Base-by-base conservation (phyloP, 176 grass and related monocot genomes). In the Hsuehochloa calcarea region DNA sequence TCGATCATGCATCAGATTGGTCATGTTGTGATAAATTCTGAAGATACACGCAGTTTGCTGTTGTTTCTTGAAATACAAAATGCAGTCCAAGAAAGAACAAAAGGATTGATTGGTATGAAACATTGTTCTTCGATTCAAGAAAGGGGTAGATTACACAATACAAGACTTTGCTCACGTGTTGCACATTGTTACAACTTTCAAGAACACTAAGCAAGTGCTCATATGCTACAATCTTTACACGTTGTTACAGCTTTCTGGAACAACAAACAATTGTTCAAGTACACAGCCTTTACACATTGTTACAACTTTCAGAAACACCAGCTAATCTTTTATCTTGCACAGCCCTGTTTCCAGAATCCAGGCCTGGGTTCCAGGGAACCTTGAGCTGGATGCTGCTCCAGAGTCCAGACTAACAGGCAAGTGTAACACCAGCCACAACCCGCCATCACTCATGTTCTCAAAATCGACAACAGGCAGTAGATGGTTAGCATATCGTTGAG, bases 231-330 rank as follows among this genome's bases (percentile, higher is more conserved):
- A 1, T 69, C 17, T 89, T 79, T 25, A 77, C 78, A 70, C 3
- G 75, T 17, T 5, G 75, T 75, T 65, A 29, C 34, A 56, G 27
- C 22, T 55, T 78, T 50, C 81, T 44, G 40, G 55, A 61, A 44
- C 75, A 72, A 46, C 31, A 72, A 51, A 13, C 6, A 86, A 60
- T 29, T 40, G 44, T 49, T 72, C 31, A 38, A 41, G 70, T 46
- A 29, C 67, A 44, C 66, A 84, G 22, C 23, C 20, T 87, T 75
- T 75, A 82, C 71, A 82, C 52, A 6, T 61, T 15, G 71, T 84
- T 79, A 88, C 75, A 80, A 39, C 15, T 63, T 72, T 50, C 47
- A 50, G 52, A 22, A 20, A 22, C 6, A 55, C 6, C 17, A 54
- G 5, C 11, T 16, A 44, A 58, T 45, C 5, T 16, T 76, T 26